Percentiles rank a stretch among this genome's conserved stretches.
phyloP scores from a whole-genome alignment of 2,329 filamentous ascomycete species.

The Neonectria punicea region DNA sequence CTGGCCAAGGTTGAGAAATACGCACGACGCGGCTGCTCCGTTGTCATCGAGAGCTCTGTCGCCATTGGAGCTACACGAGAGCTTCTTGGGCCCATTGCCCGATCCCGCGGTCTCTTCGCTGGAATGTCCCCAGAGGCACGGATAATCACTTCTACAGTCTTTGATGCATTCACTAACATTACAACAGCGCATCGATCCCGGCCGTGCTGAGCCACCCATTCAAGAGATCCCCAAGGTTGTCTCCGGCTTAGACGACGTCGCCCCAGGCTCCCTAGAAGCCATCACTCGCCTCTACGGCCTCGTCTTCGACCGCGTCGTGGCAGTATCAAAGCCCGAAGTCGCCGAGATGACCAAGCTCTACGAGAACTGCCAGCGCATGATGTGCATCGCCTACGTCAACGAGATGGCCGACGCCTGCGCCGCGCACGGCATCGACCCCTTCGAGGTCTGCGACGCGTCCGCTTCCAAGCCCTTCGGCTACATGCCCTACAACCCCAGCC shows the following conservation, averaged over 20 bases:
- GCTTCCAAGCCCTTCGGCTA: slow-evolving; percentile 63
- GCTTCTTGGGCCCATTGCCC: slow-evolving; percentile 57
- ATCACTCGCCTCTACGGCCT: slow-evolving; percentile 56
- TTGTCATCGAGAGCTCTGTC: slow-evolving; percentile 56
- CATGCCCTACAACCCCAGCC: slow-evolving; percentile 55
- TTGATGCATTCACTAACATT: not conserved
- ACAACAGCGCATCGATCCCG: slow-evolving; percentile 59
- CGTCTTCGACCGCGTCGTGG: slow-evolving; percentile 57
- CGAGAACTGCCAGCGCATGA: slow-evolving; percentile 66
- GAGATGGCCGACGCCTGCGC: slow-evolving; percentile 64
- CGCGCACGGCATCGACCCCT: slow-evolving; percentile 56
- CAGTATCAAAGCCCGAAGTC: slow-evolving; percentile 61
- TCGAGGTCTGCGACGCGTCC: slow-evolving; percentile 60
- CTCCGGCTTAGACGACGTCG: slow-evolving; percentile 60
- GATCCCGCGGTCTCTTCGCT: slow-evolving; percentile 51
- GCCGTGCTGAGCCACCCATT: slow-evolving; percentile 53
- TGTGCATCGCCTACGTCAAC: slow-evolving; percentile 63
- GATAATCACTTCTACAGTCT: not conserved
- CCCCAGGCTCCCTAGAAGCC: slow-evolving; percentile 54
- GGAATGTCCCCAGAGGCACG: slow-evolving; percentile 58
- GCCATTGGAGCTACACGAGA: slow-evolving; percentile 49
- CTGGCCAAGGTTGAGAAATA: slow-evolving; percentile 53
- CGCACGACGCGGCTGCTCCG: slow-evolving; percentile 55
- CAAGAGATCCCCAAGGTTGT: slow-evolving; percentile 62
- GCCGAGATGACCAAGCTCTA: slow-evolving; percentile 67